A percentile compares a stretch with the other conserved stretches of the same genome.
These are phyloP conservation scores for Pelargonium australe DNA, from an alignment of 441 rosid genomes.

Conservation along the genomic window DNA sequence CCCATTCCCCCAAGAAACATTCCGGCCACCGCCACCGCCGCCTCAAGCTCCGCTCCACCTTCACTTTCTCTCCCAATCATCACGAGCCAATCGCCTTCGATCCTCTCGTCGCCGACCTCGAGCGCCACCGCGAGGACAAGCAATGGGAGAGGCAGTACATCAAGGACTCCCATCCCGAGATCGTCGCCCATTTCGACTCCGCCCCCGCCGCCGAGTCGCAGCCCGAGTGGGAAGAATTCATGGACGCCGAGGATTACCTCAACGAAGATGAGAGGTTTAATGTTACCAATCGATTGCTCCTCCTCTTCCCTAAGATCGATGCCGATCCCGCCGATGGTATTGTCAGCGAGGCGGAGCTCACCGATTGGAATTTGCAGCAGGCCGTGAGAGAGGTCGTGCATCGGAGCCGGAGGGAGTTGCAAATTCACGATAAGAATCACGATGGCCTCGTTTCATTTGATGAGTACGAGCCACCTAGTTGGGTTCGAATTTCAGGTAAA, in stretches of 20 bases:
- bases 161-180: conserved; percentile 58
- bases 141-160: conserved; percentile 73
- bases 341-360: conserved; percentile 68
- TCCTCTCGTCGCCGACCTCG: conserved; percentile 80
- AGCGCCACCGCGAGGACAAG: conserved; percentile 81
- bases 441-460: conserved; percentile 67
- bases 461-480: conserved; percentile 86
- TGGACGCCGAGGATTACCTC: conserved; percentile 88
- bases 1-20: conserved; percentile 51
- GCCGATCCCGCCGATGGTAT: conserved; percentile 67
- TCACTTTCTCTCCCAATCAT: conserved; percentile 42
- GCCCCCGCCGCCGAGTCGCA: conserved; percentile 80
- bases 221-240: conserved; percentile 94
- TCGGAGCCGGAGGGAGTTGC: conserved; percentile 78
- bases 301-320: conserved; percentile 87
- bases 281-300: conserved; percentile 67
- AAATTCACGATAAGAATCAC: conserved; percentile 74
- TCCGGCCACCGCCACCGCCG: conserved; percentile 44
- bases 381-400: conserved; percentile 62
- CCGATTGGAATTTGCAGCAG: conserved; percentile 73
- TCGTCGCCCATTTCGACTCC: conserved; percentile 24
- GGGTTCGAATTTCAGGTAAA: conserved; percentile 67
- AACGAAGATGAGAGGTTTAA: conserved; percentile 80
- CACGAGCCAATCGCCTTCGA: conserved; percentile 68
- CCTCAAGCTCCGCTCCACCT: conserved; percentile 64